Evolutionary conservation across 352 stramenopile species (phyloP).

Genomic region (Phytophthora sojae): DNA sequence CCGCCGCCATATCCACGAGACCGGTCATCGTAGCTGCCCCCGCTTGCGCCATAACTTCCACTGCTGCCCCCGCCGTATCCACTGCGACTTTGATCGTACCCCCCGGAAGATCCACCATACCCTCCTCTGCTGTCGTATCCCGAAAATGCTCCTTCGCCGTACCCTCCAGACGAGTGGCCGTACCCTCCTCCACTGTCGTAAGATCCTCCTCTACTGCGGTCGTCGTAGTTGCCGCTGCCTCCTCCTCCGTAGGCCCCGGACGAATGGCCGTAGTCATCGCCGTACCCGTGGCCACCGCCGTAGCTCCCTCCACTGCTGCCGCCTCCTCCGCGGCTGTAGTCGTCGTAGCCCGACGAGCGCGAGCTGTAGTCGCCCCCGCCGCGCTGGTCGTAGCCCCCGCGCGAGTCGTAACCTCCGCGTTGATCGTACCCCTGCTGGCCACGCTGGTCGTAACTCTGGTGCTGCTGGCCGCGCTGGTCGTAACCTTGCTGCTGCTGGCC

Average conservation of each 20-base stretch:
- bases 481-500: constrained; percentile 4
- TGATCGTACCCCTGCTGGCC: not conserved
- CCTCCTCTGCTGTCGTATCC: constrained; percentile 26
- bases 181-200: not conserved
- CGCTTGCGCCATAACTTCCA: not conserved
- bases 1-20: constrained; percentile 24
- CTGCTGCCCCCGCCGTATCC: constrained; percentile 28
- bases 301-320: not conserved
- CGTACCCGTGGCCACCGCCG: not conserved
- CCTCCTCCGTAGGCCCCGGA: not conserved
- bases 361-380: constrained; percentile 1
- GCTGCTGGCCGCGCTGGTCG: constrained; percentile 15
- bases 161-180: constrained; percentile 3
- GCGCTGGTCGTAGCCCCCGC: constrained; percentile 11
- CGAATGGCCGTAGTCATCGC: not conserved
- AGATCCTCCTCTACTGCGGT: constrained; percentile 6
- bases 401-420: constrained; percentile 4
- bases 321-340: constrained; percentile 8
- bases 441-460: constrained; percentile 20
- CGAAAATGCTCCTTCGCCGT: not conserved
- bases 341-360: constrained; percentile 12
- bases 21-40: constrained; percentile 10
- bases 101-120: constrained; percentile 17
- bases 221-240: constrained; percentile 5
- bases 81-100: constrained; percentile 24